Base-by-base conservation (phyloP, 805 yeast species). In the Schwanniomyces occidentalis region DNA sequence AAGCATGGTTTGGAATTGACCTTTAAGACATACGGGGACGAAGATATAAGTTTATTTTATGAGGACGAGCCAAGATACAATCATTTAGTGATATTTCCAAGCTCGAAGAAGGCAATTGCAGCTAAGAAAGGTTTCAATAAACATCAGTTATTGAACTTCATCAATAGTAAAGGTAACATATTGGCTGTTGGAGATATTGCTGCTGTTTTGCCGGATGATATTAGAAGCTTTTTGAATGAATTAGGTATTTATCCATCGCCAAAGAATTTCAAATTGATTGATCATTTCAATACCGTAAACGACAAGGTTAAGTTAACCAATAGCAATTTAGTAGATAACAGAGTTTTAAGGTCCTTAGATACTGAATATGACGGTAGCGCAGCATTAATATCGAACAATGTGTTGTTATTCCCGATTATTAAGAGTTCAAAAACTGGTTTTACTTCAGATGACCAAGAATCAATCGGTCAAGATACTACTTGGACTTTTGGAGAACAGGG, bases 401-500 rank as follows among this genome's bases (percentile, higher is more conserved):
- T 80, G 48, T 71, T 72, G 41, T 54, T 89, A 37, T 63, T 87
- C 30, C 96, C 97, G 9, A 58, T 90, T 27, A 53, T 85, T 26
- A 69, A 67, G 41, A 85, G 89, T 3, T 71, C 89, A 17, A 65
- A 71, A 32, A 78, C 90, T 2, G 76, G 91, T 3, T 75, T 75
- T 53, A 73, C 86, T 24, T 48, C 47, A 47, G 66, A 70, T 36
- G 76, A 72, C 34, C 51, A 58, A 17, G 48, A 45, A 9, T 61
- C 66, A n/a, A 59, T 71, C 25, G 72, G 66, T 43, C 38, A 54
- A 8, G 73, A 69, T 8, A 64, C 66, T 14, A 69, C 80, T 3
- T 90, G 96, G 95, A 78, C 85, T 9, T 66, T 80, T 22, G 96
- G 96, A 19, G 69, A 79, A 27, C 95, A 90, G 63, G 89, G 87